Conservation (phyloP, 2,329 filamentous ascomycete genomes). For the Tolypocladium amazonense region DNA sequence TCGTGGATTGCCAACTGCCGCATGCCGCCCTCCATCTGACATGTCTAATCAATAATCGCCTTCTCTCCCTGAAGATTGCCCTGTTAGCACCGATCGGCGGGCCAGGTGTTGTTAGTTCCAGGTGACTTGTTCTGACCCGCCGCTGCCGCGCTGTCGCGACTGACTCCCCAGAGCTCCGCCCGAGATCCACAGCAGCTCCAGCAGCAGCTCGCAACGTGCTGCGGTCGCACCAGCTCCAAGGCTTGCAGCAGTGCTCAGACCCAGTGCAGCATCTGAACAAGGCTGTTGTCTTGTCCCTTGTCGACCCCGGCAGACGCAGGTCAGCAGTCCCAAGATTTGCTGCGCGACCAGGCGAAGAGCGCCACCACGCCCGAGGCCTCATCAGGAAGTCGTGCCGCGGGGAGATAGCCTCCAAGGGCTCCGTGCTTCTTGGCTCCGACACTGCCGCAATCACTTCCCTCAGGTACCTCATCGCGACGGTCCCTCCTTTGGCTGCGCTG, state of each 20-base stretch:
- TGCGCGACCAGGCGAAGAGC: background rate
- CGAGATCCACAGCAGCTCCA: background rate
- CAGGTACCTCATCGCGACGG: background rate
- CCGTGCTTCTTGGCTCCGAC: background rate
- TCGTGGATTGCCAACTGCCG: background rate
- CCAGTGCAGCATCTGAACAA: background rate
- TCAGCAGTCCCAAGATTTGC: background rate
- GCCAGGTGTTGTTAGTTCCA: background rate
- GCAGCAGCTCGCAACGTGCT: background rate
- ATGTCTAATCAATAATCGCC: background rate
- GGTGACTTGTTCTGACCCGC: background rate
- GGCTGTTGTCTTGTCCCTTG: background rate
- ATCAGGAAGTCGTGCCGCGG: background rate
- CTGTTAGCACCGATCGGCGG: background rate
- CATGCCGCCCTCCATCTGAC: background rate
- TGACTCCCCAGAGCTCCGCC: background rate
- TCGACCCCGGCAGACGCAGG: background rate
- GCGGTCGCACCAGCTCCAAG: background rate
- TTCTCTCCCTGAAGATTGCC: background rate
- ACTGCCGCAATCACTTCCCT: background rate
- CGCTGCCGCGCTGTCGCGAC: background rate
- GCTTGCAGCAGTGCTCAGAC: background rate
- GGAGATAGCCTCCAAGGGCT: background rate
- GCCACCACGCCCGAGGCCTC: background rate
- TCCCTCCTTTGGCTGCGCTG: background rate